Evolutionary conservation across 805 yeast species (phyloP).

Genomic region (Teunomyces atbi): DNA sequence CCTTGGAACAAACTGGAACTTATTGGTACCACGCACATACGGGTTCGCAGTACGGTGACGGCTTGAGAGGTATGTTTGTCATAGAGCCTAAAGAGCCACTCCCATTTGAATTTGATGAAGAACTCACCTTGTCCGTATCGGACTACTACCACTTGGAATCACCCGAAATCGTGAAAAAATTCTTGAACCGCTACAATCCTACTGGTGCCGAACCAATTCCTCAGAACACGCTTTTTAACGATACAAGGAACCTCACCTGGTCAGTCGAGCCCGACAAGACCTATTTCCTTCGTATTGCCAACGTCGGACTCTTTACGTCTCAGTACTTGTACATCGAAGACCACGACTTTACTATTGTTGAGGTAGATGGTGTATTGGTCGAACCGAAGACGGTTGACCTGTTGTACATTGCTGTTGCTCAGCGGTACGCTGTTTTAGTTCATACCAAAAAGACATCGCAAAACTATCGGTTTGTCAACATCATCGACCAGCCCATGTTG

Average conservation of each 20-base stretch:
- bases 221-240: constrained; percentile 62
- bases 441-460: constrained; percentile 48
- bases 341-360: constrained; percentile 41
- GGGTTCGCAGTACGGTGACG: constrained; percentile 77
- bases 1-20: constrained; percentile 37
- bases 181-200: constrained; percentile 67
- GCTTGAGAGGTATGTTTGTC: constrained; percentile 66
- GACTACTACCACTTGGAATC: constrained; percentile 66
- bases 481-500: constrained; percentile 64
- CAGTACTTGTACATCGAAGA: constrained; percentile 47
- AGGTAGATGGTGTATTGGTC: constrained; percentile 52
- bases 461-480: constrained; percentile 62
- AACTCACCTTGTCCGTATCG: constrained; percentile 51
- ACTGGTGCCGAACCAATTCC: constrained; percentile 87
- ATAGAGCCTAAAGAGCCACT: constrained; percentile 45
- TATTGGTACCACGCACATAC: constrained; percentile 80
- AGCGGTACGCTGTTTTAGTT: constrained; percentile 70
- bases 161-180: constrained; percentile 43
- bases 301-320: constrained; percentile 71
- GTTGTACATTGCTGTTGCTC: constrained; percentile 74
- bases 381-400: constrained; percentile 55
- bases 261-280: constrained; percentile 58
- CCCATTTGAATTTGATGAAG: constrained; percentile 65
- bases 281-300: constrained; percentile 61
- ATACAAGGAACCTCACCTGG: constrained; percentile 56